Evolutionary conservation across 163 green algal species (phyloP), one percentile per base, ranked within the genome.

Genomic region (Scenedesmus sp.): DNA sequence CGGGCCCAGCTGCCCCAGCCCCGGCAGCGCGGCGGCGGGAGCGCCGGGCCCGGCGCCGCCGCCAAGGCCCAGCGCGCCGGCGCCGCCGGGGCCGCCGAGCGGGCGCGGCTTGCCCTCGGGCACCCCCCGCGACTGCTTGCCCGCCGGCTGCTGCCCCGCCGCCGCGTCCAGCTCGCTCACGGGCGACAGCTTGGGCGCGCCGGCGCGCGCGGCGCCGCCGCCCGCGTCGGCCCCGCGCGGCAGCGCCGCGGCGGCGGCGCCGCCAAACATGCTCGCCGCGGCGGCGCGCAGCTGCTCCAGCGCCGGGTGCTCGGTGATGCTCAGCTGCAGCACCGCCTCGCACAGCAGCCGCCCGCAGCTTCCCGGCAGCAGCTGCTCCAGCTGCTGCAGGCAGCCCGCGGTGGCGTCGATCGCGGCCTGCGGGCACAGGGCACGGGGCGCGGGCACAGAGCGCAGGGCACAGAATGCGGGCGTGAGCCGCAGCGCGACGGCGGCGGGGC

Each of bases 241-340:
- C 22, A 15, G 9, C 9, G n/a, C n/a, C n/a, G n/a, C 44, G 48
- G 42, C 60, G 29, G 58, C 45, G 36, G 22, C 10, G 31, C 56
- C 58, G 29, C 31, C 60, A 72, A 80, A 72, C 58, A 80, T 80
- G 33, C 58, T 64, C 7, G 15, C 31, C 44, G 72, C 72, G 63
- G 72, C 58, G 54, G 72, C 72, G 11, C n/a, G 54, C 3, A 80
- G 60, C 15, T 34, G 60, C 6, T 53, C 47, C 26, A 80, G 47
- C 4, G 45, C 28, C 26, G 58, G 72, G 22, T 70, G 60, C 4
- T 72, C 60, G 51, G 48, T 80, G 72, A 80, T 56, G 22, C 42
- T 63, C 9, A 80, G 72, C 47, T 72, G 72, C 33, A 80, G 44
- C 60, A 80, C 54, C 13, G 72, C 45, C 60, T 80, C 72, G 20